phyloP scores from a whole-genome alignment of 371 early-diverging fungal genomes.

The Dinochytrium kinnereticum region DNA sequence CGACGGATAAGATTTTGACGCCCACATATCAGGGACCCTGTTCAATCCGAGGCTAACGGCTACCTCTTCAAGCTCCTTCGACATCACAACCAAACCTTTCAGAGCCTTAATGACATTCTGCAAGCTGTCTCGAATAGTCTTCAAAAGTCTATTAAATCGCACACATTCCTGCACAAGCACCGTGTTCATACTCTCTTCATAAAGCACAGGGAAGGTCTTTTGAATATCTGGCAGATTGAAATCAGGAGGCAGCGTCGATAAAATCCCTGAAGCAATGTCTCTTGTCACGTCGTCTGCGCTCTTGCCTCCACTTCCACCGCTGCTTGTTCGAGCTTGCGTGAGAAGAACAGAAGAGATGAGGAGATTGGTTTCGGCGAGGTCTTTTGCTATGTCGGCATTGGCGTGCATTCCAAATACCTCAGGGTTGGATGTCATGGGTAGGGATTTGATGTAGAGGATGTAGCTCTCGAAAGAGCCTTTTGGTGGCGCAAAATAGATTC shows the following conservation, averaged over 20 bases:
- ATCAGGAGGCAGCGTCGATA: constrained; percentile 50
- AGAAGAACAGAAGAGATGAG: constrained; percentile 54
- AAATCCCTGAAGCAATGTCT: constrained; percentile 57
- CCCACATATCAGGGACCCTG: constrained; percentile 64
- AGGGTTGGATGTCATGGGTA: constrained; percentile 58
- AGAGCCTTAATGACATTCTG: constrained; percentile 62
- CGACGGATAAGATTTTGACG: constrained; percentile 59
- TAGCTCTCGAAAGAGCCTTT: constrained; percentile 52
- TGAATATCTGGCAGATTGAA: constrained; percentile 50
- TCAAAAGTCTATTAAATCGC: constrained; percentile 59
- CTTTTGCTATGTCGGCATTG: constrained; percentile 66
- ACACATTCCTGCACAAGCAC: constrained; percentile 65
- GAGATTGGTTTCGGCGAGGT: constrained; percentile 57
- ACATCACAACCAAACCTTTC: constrained; percentile 66
- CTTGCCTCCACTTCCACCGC: constrained; percentile 53
- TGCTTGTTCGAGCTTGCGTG: constrained; percentile 53
- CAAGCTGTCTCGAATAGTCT: constrained; percentile 53
- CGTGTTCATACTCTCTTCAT: constrained; percentile 66
- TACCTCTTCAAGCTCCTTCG: constrained; percentile 63
- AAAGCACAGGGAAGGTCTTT: constrained; percentile 58
- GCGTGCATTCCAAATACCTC: constrained; percentile 69
- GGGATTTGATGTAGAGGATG: constrained; percentile 55
- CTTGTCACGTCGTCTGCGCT: constrained; percentile 51
- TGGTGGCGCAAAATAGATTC: constrained; percentile 55
- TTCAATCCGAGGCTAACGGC: constrained; percentile 53